These are phyloP conservation scores for Chytriomyces sp. DNA, from an alignment of 192 early-diverging fungal species.

Conservation along the genomic window DNA sequence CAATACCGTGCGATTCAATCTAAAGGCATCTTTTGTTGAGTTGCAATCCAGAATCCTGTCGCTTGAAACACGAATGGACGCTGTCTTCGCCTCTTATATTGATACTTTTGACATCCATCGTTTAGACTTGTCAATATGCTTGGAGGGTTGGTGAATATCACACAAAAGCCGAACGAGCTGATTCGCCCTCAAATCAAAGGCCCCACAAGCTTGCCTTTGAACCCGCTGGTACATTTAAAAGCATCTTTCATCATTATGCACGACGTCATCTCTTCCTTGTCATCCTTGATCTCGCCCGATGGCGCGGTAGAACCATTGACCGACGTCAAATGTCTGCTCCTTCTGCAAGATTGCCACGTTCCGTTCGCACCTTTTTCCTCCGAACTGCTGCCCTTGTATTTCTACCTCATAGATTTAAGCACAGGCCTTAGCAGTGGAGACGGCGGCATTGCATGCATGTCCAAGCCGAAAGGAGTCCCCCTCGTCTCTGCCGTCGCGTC, in stretches of 20 bases:
- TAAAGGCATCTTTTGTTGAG: background rate
- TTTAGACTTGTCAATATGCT: background rate
- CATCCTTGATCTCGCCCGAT: background rate
- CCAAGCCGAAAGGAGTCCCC: background rate
- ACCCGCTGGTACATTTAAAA: background rate
- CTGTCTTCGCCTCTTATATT: background rate
- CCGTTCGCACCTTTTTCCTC: background rate
- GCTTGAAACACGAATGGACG: background rate
- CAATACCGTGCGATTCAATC: background rate
- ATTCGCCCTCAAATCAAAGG: background rate
- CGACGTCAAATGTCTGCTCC: background rate
- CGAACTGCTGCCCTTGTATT: background rate
- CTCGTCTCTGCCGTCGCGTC: background rate
- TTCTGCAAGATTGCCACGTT: background rate
- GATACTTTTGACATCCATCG: background rate
- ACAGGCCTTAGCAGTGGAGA: background rate
- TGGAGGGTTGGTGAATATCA: background rate
- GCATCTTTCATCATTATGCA: background rate
- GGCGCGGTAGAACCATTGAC: background rate
- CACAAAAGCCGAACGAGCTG: background rate
- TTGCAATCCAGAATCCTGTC: background rate
- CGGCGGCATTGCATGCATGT: constrained; percentile 9
- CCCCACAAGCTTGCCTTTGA: background rate
- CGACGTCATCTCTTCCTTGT: background rate
- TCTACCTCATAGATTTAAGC: background rate